Base-by-base conservation (phyloP, 306 rosid species). In the Vigna angularis region DNA sequence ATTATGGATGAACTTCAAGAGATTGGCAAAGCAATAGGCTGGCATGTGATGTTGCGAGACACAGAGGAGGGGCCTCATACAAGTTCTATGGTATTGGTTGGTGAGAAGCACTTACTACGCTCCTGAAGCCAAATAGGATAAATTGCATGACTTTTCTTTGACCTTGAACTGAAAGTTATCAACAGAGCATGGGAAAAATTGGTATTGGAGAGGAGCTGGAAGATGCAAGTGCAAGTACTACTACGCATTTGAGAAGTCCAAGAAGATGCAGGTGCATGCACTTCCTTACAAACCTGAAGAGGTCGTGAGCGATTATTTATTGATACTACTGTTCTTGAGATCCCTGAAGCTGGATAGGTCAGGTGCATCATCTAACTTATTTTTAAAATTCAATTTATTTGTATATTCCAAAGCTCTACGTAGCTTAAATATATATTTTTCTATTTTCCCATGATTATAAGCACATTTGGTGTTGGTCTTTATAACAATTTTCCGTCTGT, bases 11-110 rank as follows among this genome's bases (percentile, higher is more conserved):
- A 95, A 75, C 94, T 95, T 79, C 83, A 81, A 83, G 93, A 85
- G 59, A 88, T 91, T 34, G 99, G 84, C 63, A 87, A 82, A 59
- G 98, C 98, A 28, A 90, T 95, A 85, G 99, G 98, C 28, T 95
- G 99, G 99, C 89, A 50, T 3, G 44, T 88, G 14, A 40, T 57
- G 66, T 17, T 95, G 58, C 88, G 97, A 9, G 97, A 95, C 65
- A 93, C 99, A 18, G 51, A 91, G 1, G 99, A 93, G 86, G 99
- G 99, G 16, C 96, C 98, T 65, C 89, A 91, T 74, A 96, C 97
- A 30, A 93, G 98, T 81, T 90, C 90, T 73, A 89, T 91, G 84
- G 69, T 95, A 78, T 77, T 92, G 84, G 78, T 82, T n/a, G 93
- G 91, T 73, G 99, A 91, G 4, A 95, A 95, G 84, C 93, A 80